Percentiles rank a stretch among this genome's conserved stretches.
Conservation (phyloP, 202 grass and related monocot genomes). For the Thinopyrum obtusiflorum region DNA sequence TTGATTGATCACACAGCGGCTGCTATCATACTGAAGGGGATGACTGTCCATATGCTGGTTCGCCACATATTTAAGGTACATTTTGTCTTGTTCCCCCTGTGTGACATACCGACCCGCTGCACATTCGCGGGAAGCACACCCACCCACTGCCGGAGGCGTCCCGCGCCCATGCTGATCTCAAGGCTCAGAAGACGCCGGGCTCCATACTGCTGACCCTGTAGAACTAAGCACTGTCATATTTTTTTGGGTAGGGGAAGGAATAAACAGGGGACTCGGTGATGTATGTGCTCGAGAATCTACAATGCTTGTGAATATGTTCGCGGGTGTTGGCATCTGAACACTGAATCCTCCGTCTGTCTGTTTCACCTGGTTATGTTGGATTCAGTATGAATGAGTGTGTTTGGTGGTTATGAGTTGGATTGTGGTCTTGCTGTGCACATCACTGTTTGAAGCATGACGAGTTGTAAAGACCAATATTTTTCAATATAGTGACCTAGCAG, state of each 20-base stretch:
- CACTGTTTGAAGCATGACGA: not conserved
- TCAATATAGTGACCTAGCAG: too few relatives aligned
- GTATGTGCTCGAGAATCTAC: too few relatives aligned
- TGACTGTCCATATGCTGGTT: too few relatives aligned
- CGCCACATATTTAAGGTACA: too few relatives aligned
- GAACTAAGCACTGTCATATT: not conserved
- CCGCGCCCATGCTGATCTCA: constrained; percentile 55
- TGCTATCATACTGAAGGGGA: constrained; percentile 38
- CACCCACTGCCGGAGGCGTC: constrained; percentile 58
- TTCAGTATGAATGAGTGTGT: not conserved
- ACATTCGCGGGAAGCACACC: constrained; percentile 44
- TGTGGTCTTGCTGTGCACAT: not conserved
- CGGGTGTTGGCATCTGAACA: not conserved
- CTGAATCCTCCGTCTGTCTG: not conserved
- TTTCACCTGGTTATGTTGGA: not conserved
- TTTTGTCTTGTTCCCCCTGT: too few relatives aligned
- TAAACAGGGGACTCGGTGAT: not conserved
- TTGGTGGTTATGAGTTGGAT: not conserved
- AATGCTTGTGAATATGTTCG: not conserved
- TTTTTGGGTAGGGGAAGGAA: not conserved
- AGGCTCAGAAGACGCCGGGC: constrained; percentile 54
- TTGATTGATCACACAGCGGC: constrained; percentile 58
- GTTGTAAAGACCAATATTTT: too few relatives aligned
- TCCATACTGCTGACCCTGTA: constrained; percentile 61
- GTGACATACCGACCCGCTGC: not conserved